phyloP scores from a whole-genome alignment of 2,329 filamentous ascomycete species.

The Geosmithia flava region DNA sequence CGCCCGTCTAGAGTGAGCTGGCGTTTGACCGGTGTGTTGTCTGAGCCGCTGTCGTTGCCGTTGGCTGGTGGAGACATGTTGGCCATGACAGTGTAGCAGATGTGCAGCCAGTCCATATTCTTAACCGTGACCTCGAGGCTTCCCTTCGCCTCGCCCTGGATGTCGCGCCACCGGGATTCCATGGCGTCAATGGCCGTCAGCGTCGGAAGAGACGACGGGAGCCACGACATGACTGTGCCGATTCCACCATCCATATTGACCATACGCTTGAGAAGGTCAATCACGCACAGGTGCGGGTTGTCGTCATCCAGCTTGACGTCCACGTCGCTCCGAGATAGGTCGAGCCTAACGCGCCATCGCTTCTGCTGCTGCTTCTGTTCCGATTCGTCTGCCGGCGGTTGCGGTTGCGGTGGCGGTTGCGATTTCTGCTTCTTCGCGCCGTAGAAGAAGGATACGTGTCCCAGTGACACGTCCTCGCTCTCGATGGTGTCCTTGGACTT shows the following conservation, averaged over 20 bases:
- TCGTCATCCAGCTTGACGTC: slow-evolving; percentile 44
- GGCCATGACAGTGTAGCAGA: slow-evolving; percentile 36
- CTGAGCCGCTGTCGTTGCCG: too few species aligned
- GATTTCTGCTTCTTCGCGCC: slow-evolving; percentile 14
- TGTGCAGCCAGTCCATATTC: slow-evolving; percentile 42
- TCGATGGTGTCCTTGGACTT: slow-evolving; percentile 39
- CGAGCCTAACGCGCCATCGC: slow-evolving; percentile 41
- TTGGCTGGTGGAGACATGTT: slow-evolving; percentile 9
- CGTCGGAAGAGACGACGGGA: slow-evolving; percentile 52
- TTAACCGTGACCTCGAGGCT: slow-evolving; percentile 38
- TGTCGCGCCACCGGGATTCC: slow-evolving; percentile 37
- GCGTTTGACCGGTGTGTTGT: slow-evolving; percentile 11
- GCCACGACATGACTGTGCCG: slow-evolving; percentile 37
- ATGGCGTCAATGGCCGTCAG: slow-evolving; percentile 48
- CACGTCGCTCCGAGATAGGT: slow-evolving; percentile 42
- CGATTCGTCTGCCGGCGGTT: not conserved
- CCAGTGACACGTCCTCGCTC: slow-evolving; percentile 47
- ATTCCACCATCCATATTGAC: slow-evolving; percentile 43
- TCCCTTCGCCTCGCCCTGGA: slow-evolving; percentile 28
- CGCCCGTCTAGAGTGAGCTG: slow-evolving; percentile 39
- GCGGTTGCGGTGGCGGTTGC: not conserved
- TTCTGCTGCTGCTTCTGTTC: not conserved
- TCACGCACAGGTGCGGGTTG: slow-evolving; percentile 56
- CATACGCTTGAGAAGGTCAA: slow-evolving; percentile 43
- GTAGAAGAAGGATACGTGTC: slow-evolving; percentile 59